phyloP scores from a whole-genome alignment of 306 rosid genomes.

The Glycine tomentella region DNA sequence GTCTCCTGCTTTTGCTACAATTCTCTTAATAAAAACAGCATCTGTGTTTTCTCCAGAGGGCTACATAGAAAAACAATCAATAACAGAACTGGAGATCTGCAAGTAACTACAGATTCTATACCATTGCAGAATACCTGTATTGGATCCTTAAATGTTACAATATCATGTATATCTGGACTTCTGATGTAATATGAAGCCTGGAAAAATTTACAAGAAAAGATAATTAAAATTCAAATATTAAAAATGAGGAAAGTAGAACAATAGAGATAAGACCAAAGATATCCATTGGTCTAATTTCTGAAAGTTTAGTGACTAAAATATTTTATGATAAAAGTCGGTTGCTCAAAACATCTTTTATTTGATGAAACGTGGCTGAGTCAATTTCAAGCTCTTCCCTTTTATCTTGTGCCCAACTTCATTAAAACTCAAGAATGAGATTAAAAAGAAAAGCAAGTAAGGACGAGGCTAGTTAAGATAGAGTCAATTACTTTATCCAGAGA shows the following conservation, averaged over 20 bases:
- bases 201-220: conserved; percentile 34
- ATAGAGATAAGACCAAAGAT: background rate
- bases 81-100: conserved; percentile 27
- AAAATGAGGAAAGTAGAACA: conserved; percentile 27
- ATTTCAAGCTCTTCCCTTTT: no score
- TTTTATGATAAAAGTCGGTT: no score
- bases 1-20: conserved; percentile 91
- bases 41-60: conserved; percentile 54
- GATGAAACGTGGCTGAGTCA: no score
- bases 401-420: no score
- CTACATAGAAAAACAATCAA: conserved; percentile 58
- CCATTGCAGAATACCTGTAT: conserved; percentile 66
- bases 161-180: conserved; percentile 72
- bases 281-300: no score
- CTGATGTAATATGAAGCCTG: conserved; percentile 80
- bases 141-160: conserved; percentile 81
- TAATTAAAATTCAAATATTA: conserved; percentile 31
- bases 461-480: background rate
- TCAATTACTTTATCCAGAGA: background rate
- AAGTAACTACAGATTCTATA: conserved; percentile 39
- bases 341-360: no score
- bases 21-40: conserved; percentile 75
- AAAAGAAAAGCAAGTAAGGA: conserved; percentile 4
- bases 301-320: no score
- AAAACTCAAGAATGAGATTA: background rate